phyloP scores from a whole-genome alignment of 2,329 filamentous ascomycete genomes.

The Tolypocladium paradoxum region DNA sequence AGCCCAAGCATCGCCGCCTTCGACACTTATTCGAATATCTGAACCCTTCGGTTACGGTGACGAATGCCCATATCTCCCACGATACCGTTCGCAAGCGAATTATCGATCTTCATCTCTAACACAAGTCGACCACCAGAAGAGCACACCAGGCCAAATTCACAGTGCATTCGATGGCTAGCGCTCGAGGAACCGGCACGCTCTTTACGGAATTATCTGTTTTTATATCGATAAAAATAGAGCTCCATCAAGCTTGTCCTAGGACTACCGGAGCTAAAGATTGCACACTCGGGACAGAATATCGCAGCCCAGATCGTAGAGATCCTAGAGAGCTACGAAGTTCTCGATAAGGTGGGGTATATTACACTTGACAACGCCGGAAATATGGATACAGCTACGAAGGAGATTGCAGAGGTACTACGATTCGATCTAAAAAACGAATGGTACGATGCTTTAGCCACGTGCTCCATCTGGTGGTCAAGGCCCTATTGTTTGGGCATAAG shows the following conservation, averaged over 20 bases:
- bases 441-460: not conserved
- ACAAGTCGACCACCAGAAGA: not conserved
- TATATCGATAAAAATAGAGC: slow-evolving; percentile 4
- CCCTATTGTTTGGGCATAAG: not conserved
- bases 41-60: not conserved
- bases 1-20: not conserved
- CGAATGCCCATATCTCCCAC: not conserved
- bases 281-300: slow-evolving; percentile 5
- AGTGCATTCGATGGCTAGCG: slow-evolving; percentile 8
- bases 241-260: slow-evolving; percentile 8
- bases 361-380: not conserved
- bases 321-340: slow-evolving; percentile 1
- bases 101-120: too few species aligned
- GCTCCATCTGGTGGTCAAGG: not conserved
- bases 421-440: not conserved
- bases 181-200: slow-evolving; percentile 3
- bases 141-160: slow-evolving; percentile 3
- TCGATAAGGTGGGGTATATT: not conserved
- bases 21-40: not conserved
- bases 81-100: too few species aligned
- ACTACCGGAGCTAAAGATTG: slow-evolving; percentile 4
- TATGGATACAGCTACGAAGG: not conserved
- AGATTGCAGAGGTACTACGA: not conserved
- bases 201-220: slow-evolving; percentile 8
- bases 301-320: slow-evolving; percentile 5